Conservation (phyloP, 2,329 filamentous ascomycete genomes). For the Hypocreales sp. region DNA sequence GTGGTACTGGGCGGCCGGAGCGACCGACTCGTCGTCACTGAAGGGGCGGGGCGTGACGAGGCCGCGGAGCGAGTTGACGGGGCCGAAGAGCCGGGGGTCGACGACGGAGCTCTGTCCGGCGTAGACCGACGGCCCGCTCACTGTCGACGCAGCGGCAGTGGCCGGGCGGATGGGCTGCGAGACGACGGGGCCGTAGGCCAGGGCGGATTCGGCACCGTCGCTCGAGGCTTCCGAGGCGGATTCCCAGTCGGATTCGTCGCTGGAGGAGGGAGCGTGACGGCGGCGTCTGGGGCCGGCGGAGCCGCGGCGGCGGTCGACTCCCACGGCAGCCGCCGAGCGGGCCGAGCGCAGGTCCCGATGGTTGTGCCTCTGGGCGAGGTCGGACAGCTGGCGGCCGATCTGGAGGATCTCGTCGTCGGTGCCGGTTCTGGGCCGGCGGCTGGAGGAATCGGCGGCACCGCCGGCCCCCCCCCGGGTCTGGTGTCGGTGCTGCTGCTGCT, state of each 20-base stretch:
- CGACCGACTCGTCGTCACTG: slow-evolving; percentile 17
- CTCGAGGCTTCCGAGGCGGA: slow-evolving; percentile 32
- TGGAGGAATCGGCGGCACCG: slow-evolving; percentile 1
- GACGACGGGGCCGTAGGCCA: slow-evolving; percentile 18
- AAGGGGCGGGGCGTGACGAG: slow-evolving; percentile 40
- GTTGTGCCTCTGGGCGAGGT: slow-evolving; percentile 35
- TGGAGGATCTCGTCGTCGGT: slow-evolving; percentile 42
- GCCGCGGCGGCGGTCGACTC: slow-evolving; percentile 16
- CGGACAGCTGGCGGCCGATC: slow-evolving; percentile 36
- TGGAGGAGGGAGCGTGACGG: slow-evolving; percentile 16
- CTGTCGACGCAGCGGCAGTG: slow-evolving; percentile 12
- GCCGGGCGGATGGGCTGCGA: slow-evolving; percentile 12
- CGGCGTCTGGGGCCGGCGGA: slow-evolving; percentile 24
- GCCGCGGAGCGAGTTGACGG: slow-evolving; percentile 43
- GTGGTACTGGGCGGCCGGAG: slow-evolving; percentile 10
- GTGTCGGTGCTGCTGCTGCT: neutral
- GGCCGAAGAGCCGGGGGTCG: slow-evolving; percentile 43
- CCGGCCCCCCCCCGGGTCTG: too few species aligned
- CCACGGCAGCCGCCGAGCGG: neutral
- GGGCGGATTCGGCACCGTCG: slow-evolving; percentile 22
- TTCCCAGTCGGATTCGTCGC: slow-evolving; percentile 41
- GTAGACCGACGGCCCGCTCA: slow-evolving; percentile 6
- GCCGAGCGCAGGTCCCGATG: slow-evolving; percentile 27
- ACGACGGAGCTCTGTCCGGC: slow-evolving; percentile 33
- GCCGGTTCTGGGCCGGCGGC: slow-evolving; percentile 15